Evolutionary conservation across 768 basidiomycete genomes (phyloP).

Genomic region (Kockovaella imperatae): DNA sequence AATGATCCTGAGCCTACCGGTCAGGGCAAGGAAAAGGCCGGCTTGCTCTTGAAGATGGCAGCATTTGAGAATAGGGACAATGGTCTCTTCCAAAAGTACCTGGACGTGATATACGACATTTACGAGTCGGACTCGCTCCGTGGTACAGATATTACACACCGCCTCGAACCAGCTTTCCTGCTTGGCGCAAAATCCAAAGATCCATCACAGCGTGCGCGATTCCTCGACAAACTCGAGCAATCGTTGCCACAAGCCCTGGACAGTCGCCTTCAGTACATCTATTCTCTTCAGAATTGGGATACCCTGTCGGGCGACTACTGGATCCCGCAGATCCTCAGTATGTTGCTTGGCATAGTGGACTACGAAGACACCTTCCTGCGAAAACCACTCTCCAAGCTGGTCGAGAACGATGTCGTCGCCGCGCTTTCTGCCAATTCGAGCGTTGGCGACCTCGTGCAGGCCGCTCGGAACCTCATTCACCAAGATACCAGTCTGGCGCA

Average conservation of each 20-base stretch:
- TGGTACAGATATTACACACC: conserved; percentile 84
- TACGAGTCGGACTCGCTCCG: conserved; percentile 79
- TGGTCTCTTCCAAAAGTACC: conserved; percentile 69
- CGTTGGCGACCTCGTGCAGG: conserved; percentile 55
- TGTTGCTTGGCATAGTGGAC: conserved; percentile 68
- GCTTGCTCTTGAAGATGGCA: conserved; percentile 77
- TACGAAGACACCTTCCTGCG: conserved; percentile 35
- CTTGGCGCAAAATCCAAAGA: conserved; percentile 83
- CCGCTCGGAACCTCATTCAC: conserved; percentile 74
- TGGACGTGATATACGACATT: conserved; percentile 86
- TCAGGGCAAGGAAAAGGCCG: conserved; percentile 79
- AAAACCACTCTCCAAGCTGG: conserved; percentile 5
- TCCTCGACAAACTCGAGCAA: conserved; percentile 81
- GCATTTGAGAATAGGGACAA: conserved; percentile 65
- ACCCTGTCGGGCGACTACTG: conserved; percentile 83
- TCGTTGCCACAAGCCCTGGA: conserved; percentile 77
- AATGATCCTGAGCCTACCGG: conserved; percentile 51
- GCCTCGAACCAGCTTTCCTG: conserved; percentile 86
- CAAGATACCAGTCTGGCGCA: conserved; percentile 70
- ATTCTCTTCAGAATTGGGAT: conserved; percentile 94
- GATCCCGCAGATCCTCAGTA: conserved; percentile 83
- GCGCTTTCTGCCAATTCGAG: conserved; percentile 14
- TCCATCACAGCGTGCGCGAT: conserved; percentile 65
- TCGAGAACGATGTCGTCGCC: conserved; percentile 20
- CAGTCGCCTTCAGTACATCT: conserved; percentile 75